A percentile compares a stretch with the other conserved stretches of the same genome.
Conservation (phyloP, 257 asterid species). For the Fraxinus excelsior region DNA sequence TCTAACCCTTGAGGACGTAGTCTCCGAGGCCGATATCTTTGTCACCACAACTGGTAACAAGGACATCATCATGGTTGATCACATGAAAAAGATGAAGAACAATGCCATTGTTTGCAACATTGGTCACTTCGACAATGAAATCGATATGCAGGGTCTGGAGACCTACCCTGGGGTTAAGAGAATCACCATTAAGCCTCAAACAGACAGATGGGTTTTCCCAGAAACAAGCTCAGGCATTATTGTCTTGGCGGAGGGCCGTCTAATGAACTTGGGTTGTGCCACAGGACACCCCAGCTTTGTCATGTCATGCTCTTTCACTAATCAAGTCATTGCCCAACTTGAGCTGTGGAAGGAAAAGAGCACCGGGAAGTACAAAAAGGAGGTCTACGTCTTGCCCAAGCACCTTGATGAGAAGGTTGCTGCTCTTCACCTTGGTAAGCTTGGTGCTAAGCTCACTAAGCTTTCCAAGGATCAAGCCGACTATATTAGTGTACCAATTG, state of each 20-base stretch:
- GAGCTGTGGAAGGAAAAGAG: conserved; percentile 60
- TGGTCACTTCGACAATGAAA: conserved; percentile 61
- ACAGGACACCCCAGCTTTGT: conserved; percentile 66
- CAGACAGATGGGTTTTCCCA: conserved; percentile 51
- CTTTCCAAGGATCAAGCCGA: conserved; percentile 53
- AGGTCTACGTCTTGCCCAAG: conserved; percentile 61
- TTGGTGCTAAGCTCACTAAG: conserved; percentile 58
- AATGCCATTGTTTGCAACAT: conserved; percentile 62
- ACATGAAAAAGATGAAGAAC: conserved; percentile 64
- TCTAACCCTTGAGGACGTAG: conserved; percentile 36
- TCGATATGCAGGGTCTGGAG: conserved; percentile 54
- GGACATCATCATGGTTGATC: conserved; percentile 53
- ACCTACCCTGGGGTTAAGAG: conserved; percentile 50
- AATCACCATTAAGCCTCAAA: conserved; percentile 56
- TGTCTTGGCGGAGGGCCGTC: conserved; percentile 57
- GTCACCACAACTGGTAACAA: conserved; percentile 60
- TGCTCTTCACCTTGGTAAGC: conserved; percentile 49
- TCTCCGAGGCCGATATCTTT: conserved; percentile 51
- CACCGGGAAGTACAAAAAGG: conserved; percentile 54
- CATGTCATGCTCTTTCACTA: conserved; percentile 61
- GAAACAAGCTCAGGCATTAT: conserved; percentile 45
- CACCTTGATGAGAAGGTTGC: conserved; percentile 65
- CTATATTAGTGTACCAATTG: conserved; percentile 44
- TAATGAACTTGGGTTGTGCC: conserved; percentile 66
- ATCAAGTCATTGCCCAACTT: conserved; percentile 59